Conservation (phyloP, 139 green algal genomes). For the Chlorella sp. region DNA sequence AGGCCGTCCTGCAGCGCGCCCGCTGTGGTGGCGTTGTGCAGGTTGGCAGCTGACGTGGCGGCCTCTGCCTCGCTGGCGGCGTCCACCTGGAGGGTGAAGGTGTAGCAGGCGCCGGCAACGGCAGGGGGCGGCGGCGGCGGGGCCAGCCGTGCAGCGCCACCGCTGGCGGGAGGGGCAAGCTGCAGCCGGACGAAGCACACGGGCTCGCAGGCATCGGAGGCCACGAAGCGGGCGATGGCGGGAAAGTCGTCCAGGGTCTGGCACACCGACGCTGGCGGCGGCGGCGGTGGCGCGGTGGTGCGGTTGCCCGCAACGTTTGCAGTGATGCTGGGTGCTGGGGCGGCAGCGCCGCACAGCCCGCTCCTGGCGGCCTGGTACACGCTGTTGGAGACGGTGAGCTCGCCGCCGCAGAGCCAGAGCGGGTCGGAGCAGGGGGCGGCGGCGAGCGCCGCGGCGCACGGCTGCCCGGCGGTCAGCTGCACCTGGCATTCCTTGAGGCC, state of each 20-base stretch:
- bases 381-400: background rate
- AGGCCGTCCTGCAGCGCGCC: background rate
- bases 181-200: conserved; percentile 7
- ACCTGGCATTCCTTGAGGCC: conserved; percentile 42
- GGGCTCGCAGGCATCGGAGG: conserved; percentile 7
- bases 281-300: background rate
- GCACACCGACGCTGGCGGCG: background rate
- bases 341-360: conserved; percentile 12
- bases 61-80: background rate
- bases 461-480: conserved; percentile 11
- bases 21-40: conserved; percentile 18
- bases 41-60: background rate
- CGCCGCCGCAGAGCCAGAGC: conserved; percentile 25
- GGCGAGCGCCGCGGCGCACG: conserved; percentile 15
- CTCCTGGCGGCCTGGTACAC: conserved; percentile 35
- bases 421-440: conserved; percentile 29
- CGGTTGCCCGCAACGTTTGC: background rate
- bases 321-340: background rate
- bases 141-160: background rate
- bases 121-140: conserved; percentile 3
- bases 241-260: conserved; percentile 19
- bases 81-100: conserved; percentile 18
- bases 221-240: background rate
- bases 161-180: background rate
- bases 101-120: conserved; percentile 11